Base-by-base conservation (phyloP, 2,329 filamentous ascomycete species). In the Bipolaris gigantea region DNA sequence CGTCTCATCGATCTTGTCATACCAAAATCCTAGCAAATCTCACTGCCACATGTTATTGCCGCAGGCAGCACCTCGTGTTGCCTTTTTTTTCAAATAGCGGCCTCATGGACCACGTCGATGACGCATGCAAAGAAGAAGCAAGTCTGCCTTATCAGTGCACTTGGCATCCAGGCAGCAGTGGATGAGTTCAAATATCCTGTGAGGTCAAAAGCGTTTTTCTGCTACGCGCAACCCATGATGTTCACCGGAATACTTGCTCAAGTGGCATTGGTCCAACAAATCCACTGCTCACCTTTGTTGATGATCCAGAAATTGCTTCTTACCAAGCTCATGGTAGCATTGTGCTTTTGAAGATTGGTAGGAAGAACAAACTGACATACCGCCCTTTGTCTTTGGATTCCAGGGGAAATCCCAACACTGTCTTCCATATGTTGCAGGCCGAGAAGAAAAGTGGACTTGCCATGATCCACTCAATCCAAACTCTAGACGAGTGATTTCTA, bases 1-100 rank as follows among this genome's bases (percentile, higher is more conserved):
- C 19, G n/a, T 40, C 44, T 55, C 50, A 36, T 40, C 33, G 48
- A 38, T 43, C 38, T 48, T 39, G 46, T 44, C 59, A 36, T 55
- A 48, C 39, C 8, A 27, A n/a, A 44, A 16, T 23, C 39, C 25
- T 41, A 16, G 8, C 11, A 19, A 8, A 34, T 32, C 18, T 27
- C 13, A 27, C 10, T 21, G 25, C 15, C 23, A n/a, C 33, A 40
- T 34, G 11, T 27, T 11, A 16, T 25, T 13, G 15, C 45, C 11
- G 45, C 32, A 6, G n/a, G 9, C n/a, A 36, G 25, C 18, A 38
- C 36, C 27, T 30, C 21, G 50, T 34, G 34, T 36, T 54, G 46
- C 19, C 19, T 33, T 11, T 32, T 40, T 27, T 23, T 27, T 27
- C 16, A 40, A 21, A 48, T 30, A 40, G 46, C 36, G 46, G 51